Evolutionary conservation across 202 grass and related monocot genomes (phyloP).

Genomic region (Saccharum hybrid): DNA sequence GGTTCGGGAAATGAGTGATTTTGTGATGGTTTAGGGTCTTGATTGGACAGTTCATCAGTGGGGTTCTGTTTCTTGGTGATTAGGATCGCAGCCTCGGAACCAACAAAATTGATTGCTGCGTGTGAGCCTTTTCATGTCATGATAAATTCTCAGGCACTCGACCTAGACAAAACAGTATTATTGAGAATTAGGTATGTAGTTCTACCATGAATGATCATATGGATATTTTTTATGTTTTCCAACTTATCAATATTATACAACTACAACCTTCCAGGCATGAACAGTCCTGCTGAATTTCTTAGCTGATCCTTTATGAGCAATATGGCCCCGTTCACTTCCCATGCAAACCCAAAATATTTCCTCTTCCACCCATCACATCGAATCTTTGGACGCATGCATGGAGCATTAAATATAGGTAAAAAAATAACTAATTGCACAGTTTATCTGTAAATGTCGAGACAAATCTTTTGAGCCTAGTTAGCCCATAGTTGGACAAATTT

Average conservation of each 20-base stretch:
- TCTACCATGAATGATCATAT: not conserved
- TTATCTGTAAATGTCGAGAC: no score
- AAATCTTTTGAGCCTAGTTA: no score
- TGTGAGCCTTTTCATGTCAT: slow-evolving; percentile 1
- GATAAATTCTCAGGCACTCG: not conserved
- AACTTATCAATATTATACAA: not conserved
- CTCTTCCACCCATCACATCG: no score
- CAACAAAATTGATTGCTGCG: not conserved
- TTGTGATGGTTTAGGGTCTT: slow-evolving; percentile 1
- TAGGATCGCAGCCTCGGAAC: not conserved
- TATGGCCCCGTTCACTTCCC: no score
- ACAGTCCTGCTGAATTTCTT: slow-evolving; percentile 16
- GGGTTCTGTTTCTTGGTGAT: not conserved
- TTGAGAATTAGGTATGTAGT: not conserved
- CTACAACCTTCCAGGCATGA: not conserved
- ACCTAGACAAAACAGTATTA: not conserved
- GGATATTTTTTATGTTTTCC: not conserved
- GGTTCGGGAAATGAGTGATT: not conserved
- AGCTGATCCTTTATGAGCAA: not conserved
- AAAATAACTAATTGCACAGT: no score
- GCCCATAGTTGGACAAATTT: no score
- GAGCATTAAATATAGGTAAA: no score
- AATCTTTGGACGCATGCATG: no score
- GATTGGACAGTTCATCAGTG: not conserved
- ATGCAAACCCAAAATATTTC: no score